Evolutionary conservation across 2,329 filamentous ascomycete species (phyloP).

Genomic region (Esteya vermicola): DNA sequence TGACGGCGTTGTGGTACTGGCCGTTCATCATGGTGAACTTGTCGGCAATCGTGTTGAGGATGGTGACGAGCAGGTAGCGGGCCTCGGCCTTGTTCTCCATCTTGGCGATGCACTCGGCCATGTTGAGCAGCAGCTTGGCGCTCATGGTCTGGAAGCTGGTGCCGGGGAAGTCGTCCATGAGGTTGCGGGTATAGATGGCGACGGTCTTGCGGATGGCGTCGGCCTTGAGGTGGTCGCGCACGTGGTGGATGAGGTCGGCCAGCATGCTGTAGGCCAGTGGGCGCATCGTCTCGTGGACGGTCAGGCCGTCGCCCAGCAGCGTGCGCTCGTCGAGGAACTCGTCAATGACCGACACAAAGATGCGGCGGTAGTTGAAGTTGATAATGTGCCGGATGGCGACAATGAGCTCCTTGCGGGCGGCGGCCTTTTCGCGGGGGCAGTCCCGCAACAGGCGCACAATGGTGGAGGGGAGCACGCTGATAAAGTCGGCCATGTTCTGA

Average conservation of each 20-base stretch:
- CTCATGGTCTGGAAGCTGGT: slow-evolving; percentile 99
- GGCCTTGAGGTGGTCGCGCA: slow-evolving; percentile 73
- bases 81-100: slow-evolving; percentile 88
- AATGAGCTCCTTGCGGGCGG: slow-evolving; percentile 82
- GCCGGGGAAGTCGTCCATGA: slow-evolving; percentile 90
- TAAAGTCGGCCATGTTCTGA: slow-evolving; percentile 73
- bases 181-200: slow-evolving; percentile 90
- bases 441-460: slow-evolving; percentile 86
- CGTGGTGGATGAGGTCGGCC: slow-evolving; percentile 93
- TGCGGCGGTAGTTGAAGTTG: slow-evolving; percentile 95
- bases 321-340: slow-evolving; percentile 89
- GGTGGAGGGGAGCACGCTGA: slow-evolving; percentile 72
- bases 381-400: slow-evolving; percentile 97
- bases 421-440: slow-evolving; percentile 87
- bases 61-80: slow-evolving; percentile 90
- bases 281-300: slow-evolving; percentile 91
- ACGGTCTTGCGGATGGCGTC: slow-evolving; percentile 93
- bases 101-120: slow-evolving; percentile 96
- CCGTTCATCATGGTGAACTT: slow-evolving; percentile 98
- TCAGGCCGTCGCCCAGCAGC: slow-evolving; percentile 86
- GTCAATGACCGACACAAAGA: slow-evolving; percentile 89
- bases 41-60: slow-evolving; percentile 92
- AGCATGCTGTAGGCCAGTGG: slow-evolving; percentile 97
- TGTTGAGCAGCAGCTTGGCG: slow-evolving; percentile 88
- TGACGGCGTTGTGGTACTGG: slow-evolving; percentile 88